A percentile compares a stretch with the other conserved stretches of the same genome.
phyloP scores from a whole-genome alignment of 805 yeast species.

The Pichia cephalocereana region DNA sequence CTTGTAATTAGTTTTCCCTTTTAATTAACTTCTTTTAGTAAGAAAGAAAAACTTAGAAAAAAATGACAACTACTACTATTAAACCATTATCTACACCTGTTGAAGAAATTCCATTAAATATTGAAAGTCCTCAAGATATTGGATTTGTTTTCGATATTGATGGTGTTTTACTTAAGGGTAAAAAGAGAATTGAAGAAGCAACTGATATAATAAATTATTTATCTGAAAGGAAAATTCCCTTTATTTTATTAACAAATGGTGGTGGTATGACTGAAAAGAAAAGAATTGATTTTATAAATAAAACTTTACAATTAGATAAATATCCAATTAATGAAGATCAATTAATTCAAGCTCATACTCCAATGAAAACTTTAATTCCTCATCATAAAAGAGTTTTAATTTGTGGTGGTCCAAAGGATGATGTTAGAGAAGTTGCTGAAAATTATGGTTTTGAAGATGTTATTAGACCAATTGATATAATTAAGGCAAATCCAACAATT shows the following conservation, averaged over 20 bases:
- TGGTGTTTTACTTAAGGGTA: conserved; percentile 78
- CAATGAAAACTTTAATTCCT: conserved; percentile 52
- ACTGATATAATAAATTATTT: conserved; percentile 39
- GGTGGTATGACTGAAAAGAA: conserved; percentile 50
- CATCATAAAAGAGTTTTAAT: conserved; percentile 58
- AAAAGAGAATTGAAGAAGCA: conserved; percentile 58
- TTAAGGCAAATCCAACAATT: conserved; percentile 45
- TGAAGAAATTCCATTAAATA: conserved; percentile 5
- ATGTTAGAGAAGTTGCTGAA: conserved; percentile 65
- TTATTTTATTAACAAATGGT: conserved; percentile 81
- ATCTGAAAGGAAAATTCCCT: conserved; percentile 53
- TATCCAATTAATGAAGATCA: conserved; percentile 47
- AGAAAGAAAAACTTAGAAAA: too few relatives aligned
- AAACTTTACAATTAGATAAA: conserved; percentile 28
- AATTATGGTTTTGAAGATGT: conserved; percentile 74
- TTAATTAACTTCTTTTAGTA: too few relatives aligned
- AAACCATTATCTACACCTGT: conserved; percentile 11
- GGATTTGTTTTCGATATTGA: conserved; percentile 50
- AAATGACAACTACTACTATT: background rate
- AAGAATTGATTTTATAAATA: conserved; percentile 46
- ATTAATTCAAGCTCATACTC: conserved; percentile 82
- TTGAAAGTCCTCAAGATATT: conserved; percentile 12
- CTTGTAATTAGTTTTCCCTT: too few relatives aligned
- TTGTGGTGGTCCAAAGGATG: conserved; percentile 75
- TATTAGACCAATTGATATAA: conserved; percentile 62